Conservation (phyloP, 306 rosid species). For the Lathyrus tuberosus region DNA sequence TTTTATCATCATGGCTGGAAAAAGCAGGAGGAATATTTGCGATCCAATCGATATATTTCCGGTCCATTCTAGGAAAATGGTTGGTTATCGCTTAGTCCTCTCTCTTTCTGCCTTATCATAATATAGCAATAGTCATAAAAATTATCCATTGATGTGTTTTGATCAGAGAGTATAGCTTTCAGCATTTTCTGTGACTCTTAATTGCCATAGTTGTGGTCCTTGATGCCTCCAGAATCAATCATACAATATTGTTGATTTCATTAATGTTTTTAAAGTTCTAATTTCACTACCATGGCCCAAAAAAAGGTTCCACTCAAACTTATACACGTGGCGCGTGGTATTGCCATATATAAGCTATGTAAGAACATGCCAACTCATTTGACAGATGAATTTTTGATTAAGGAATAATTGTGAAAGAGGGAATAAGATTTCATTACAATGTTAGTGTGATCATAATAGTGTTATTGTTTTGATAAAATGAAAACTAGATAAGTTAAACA, state of each 20-base stretch:
- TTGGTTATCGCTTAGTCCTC: slow-evolving; percentile 21
- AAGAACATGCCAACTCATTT: slow-evolving; percentile 14
- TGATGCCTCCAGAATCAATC: slow-evolving; percentile 19
- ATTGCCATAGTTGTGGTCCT: slow-evolving; percentile 34
- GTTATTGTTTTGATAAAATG: slow-evolving; percentile 29
- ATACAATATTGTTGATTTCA: slow-evolving; percentile 19
- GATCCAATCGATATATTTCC: slow-evolving; percentile 15
- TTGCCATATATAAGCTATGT: slow-evolving; percentile 11
- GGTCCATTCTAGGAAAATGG: slow-evolving; percentile 37
- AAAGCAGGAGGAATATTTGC: slow-evolving; percentile 38
- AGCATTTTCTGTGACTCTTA: not conserved
- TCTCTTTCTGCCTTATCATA: slow-evolving; percentile 37
- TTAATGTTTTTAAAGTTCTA: slow-evolving; percentile 5
- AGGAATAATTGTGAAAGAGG: slow-evolving; percentile 34
- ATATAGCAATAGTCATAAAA: slow-evolving; percentile 21
- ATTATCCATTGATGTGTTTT: slow-evolving; percentile 13
- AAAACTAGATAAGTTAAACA: slow-evolving; percentile 49
- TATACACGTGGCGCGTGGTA: slow-evolving; percentile 14
- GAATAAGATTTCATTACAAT: slow-evolving; percentile 41
- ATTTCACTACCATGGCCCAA: slow-evolving; percentile 24
- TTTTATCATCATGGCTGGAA: slow-evolving; percentile 33
- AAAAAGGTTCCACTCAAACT: slow-evolving; percentile 28
- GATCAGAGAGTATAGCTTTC: slow-evolving; percentile 20
- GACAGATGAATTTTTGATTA: slow-evolving; percentile 26
- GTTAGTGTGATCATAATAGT: slow-evolving; percentile 43